Evolutionary conservation across 257 asterid species (phyloP).

Genomic region (Solanum chiquidenum): DNA sequence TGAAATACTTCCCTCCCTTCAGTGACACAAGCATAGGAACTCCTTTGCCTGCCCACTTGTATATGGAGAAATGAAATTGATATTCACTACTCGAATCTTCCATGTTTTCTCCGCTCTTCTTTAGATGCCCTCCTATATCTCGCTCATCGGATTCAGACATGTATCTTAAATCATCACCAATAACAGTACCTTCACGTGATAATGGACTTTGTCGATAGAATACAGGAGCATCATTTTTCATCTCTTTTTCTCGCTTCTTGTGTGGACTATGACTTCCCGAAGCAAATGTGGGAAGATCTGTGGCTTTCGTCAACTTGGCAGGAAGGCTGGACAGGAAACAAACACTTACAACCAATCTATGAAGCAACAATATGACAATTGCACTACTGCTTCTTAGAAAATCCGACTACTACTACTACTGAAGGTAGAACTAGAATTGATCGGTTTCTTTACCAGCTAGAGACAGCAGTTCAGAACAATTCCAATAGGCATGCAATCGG

Average conservation of each 20-base stretch:
- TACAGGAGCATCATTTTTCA: slow-evolving; percentile 10
- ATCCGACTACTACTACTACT: background rate
- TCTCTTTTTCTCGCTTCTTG: slow-evolving; percentile 16
- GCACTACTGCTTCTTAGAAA: background rate
- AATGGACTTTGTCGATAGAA: slow-evolving; percentile 32
- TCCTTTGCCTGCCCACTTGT: slow-evolving; percentile 78
- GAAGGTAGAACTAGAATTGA: background rate
- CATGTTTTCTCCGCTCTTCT: slow-evolving; percentile 2
- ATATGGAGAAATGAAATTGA: slow-evolving; percentile 83
- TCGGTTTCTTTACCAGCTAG: background rate
- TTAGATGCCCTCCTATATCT: slow-evolving; percentile 6
- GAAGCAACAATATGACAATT: background rate
- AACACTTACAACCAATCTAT: background rate
- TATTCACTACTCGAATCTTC: slow-evolving; percentile 12
- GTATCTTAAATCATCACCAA: slow-evolving; percentile 15
- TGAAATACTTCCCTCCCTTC: slow-evolving; percentile 13
- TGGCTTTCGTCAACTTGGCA: slow-evolving; percentile 28
- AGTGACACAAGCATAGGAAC: slow-evolving; percentile 44
- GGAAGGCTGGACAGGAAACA: slow-evolving; percentile 35
- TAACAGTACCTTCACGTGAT: slow-evolving; percentile 23
- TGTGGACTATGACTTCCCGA: slow-evolving; percentile 14
- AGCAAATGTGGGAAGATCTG: slow-evolving; percentile 32
- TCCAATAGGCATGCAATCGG: background rate
- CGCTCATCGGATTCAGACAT: slow-evolving; percentile 14
- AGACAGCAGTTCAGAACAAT: background rate